Conservation (phyloP, 1,139 yeast species). For the Debaryomyces subglobosus region DNA sequence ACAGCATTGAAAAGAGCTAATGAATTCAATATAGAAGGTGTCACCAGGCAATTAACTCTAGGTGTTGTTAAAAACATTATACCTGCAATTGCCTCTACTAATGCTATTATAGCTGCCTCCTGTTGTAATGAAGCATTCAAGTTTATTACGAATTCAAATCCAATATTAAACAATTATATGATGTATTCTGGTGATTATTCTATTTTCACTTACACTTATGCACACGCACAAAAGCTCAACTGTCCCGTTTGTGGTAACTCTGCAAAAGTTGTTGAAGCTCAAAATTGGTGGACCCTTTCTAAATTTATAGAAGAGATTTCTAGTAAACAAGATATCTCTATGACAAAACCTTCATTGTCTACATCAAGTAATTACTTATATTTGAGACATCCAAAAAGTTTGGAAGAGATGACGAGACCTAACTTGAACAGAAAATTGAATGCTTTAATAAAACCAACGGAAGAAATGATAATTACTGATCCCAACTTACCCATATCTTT, state of each 20-base stretch:
- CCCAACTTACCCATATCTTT: constrained; percentile 53
- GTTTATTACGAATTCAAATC: constrained; percentile 68
- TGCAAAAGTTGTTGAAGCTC: constrained; percentile 36
- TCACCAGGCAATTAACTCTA: constrained; percentile 69
- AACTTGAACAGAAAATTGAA: constrained; percentile 44
- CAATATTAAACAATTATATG: constrained; percentile 77
- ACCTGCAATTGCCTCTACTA: constrained; percentile 94
- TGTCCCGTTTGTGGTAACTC: constrained; percentile 77
- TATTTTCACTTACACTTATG: constrained; percentile 72
- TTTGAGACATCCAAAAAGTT: constrained; percentile 52
- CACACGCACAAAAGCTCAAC: constrained; percentile 57
- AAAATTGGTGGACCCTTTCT: constrained; percentile 47
- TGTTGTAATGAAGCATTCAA: constrained; percentile 90
- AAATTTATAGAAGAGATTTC: constrained; percentile 48
- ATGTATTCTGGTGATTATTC: constrained; percentile 84
- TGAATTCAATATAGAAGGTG: constrained; percentile 69
- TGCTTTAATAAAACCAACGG: constrained; percentile 44
- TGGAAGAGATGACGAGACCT: constrained; percentile 52
- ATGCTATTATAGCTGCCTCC: constrained; percentile 89
- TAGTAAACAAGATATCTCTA: constrained; percentile 38
- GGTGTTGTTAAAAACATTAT: constrained; percentile 93
- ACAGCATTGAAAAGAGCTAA: constrained; percentile 62
- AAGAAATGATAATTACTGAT: constrained; percentile 62
- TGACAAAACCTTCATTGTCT: constrained; percentile 55
- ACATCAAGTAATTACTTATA: constrained; percentile 48